These are phyloP conservation scores for Pelagophyceae sp. DNA, from an alignment of 352 stramenopile genomes.

Conservation along the genomic window DNA sequence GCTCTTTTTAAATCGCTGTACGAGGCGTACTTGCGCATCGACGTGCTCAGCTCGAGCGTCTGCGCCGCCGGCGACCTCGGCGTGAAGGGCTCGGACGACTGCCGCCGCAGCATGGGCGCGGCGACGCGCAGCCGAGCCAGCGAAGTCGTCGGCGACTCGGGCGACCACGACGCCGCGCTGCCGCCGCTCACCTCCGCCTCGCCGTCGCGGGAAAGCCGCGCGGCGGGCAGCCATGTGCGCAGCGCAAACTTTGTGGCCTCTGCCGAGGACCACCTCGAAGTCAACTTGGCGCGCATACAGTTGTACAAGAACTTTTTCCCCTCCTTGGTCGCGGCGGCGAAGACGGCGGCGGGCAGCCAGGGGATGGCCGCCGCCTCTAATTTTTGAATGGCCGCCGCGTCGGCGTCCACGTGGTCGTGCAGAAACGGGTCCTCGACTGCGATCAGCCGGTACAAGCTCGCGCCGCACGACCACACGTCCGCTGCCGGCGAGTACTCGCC, in stretches of 20 bases:
- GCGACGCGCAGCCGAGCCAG: no score
- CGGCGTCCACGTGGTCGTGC: background rate
- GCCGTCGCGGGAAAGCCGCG: no score
- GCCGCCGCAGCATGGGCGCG: no score
- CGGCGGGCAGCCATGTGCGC: no score
- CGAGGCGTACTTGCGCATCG: background rate
- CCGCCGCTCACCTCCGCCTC: no score
- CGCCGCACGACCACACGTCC: conserved; percentile 5
- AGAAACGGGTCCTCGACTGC: background rate
- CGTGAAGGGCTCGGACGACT: no score
- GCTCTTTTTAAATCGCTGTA: background rate
- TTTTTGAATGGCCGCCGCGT: background rate
- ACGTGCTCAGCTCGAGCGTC: background rate
- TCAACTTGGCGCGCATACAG: no score
- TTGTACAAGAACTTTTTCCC: background rate
- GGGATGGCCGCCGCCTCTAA: background rate
- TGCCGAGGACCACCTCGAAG: no score
- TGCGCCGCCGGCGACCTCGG: no score
- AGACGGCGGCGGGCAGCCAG: background rate
- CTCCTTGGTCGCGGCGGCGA: background rate
- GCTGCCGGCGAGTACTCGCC: background rate
- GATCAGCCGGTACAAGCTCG: background rate
- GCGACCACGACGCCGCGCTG: no score
- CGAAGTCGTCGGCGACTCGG: no score
- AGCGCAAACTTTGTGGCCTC: no score